Conservation (phyloP, 371 early-diverging fungal species). For the Actinomortierella ambigua region DNA sequence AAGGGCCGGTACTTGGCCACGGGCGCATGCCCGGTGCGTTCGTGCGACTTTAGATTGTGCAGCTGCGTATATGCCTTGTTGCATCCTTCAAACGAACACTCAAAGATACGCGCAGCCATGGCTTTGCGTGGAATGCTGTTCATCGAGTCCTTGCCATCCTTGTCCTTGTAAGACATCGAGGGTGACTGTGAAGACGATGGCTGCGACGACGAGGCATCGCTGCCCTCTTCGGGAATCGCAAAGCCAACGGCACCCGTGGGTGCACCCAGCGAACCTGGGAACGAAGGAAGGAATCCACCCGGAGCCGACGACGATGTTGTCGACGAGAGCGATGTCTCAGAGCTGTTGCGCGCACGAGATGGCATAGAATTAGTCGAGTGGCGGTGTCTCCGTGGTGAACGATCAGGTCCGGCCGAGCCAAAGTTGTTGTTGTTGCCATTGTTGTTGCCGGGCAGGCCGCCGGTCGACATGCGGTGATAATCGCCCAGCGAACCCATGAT, state of each 20-base stretch:
- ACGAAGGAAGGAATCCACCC: constrained; percentile 16
- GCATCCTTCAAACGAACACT: constrained; percentile 49
- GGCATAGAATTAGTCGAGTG: constrained; percentile 13
- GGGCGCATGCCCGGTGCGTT: constrained; percentile 55
- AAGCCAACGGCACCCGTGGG: too few relatives aligned
- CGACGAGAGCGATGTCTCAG: constrained; percentile 27
- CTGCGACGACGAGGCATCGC: too few relatives aligned
- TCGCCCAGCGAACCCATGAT: too few relatives aligned
- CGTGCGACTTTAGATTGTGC: constrained; percentile 63
- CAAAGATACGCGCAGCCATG: constrained; percentile 37
- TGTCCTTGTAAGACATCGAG: too few relatives aligned
- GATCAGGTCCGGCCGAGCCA: constrained; percentile 22
- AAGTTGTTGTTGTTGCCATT: constrained; percentile 5
- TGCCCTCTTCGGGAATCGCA: too few relatives aligned
- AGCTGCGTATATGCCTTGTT: constrained; percentile 56
- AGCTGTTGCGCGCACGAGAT: constrained; percentile 32
- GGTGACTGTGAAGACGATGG: too few relatives aligned
- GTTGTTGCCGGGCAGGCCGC: constrained; percentile 3
- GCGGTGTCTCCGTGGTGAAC: constrained; percentile 15
- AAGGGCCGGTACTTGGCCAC: constrained; percentile 41
- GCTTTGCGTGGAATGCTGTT: constrained; percentile 29
- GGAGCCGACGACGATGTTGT: constrained; percentile 28
- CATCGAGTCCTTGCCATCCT: too few relatives aligned
- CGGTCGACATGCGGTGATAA: too few relatives aligned
- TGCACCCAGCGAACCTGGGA: constrained; percentile 14